Conservation (phyloP, 225 moss, liverwort and hornwort genomes). For the Anthoceros angustus region DNA sequence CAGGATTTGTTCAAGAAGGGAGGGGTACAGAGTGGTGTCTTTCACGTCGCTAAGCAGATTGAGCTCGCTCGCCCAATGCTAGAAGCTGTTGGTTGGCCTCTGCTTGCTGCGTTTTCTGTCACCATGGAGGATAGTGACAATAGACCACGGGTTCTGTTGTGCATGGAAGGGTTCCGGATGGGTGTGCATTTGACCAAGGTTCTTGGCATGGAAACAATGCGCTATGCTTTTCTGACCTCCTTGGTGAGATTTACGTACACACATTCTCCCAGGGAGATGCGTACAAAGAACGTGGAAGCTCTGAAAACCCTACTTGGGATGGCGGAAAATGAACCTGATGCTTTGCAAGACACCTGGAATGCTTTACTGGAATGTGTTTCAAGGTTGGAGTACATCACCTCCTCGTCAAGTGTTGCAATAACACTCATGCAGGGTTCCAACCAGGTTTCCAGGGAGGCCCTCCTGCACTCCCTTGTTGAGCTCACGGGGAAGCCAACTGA, state of each 20-base stretch:
- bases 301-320: slow-evolving; percentile 63
- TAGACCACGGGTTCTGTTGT: slow-evolving; percentile 70
- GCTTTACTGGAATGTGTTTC: slow-evolving; percentile 96
- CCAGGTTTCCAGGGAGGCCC: slow-evolving; percentile 77
- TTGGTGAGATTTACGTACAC: slow-evolving; percentile 96
- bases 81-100: slow-evolving; percentile 97
- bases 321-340: slow-evolving; percentile 79
- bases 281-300: slow-evolving; percentile 94
- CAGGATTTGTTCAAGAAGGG: slow-evolving; percentile 75
- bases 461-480: slow-evolving; percentile 73
- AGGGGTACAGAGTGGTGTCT: slow-evolving; percentile 78
- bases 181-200: slow-evolving; percentile 86
- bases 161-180: slow-evolving; percentile 95
- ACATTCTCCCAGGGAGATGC: slow-evolving; percentile 98
- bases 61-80: slow-evolving; percentile 98
- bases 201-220: slow-evolving; percentile 99
- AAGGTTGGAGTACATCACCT: slow-evolving; percentile 80
- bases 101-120: slow-evolving; percentile 93
- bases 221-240: slow-evolving; percentile 96
- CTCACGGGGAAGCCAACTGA: slow-evolving; percentile 92
- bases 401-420: slow-evolving; percentile 60
- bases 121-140: slow-evolving; percentile 99
- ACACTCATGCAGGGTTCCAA: slow-evolving; percentile 89
- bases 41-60: slow-evolving; percentile 68
- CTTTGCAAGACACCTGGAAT: slow-evolving; percentile 98